Evolutionary conservation across 2,329 filamentous ascomycete genomes (phyloP), one percentile per base, ranked within the genome.

Genomic region (Raffaelea arxii): DNA sequence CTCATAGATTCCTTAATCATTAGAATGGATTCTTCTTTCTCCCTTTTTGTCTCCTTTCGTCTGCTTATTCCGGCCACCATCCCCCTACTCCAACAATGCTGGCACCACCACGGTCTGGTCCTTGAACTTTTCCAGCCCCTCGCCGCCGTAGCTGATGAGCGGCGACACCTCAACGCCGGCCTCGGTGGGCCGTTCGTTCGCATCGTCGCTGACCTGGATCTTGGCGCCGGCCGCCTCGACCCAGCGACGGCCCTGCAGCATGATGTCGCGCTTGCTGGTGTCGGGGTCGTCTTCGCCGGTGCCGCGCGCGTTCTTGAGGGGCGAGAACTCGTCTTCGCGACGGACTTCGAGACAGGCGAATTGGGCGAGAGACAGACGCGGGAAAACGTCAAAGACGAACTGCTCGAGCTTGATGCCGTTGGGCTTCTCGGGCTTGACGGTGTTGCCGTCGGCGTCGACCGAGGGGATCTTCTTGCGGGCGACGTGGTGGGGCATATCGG

Each of bases 351-450:
- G 84, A 66, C 83, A 94, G 22, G 90, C 92, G 61, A 98, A 98
- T 69, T 94, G 89, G 55, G 82, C 76, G 53, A 98, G 79, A 18
- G 82, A 71, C 44, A 94, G 73, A 72, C 91, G 77, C 51, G 91
- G 90, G 75, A 98, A 98, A 61, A 94, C 92, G 63, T 98, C 92
- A 62, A 98, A 98, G 51, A 98, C 90, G 59, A 97, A 98, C 68
- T 97, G 92, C 75, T 98, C 92, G 35, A 98, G 79, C 75, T 98
- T 98, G 77, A 98, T 90, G 55, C 92, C 92, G 62, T 98, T 98
- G 54, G 92, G 88, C 71, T 89, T 92, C 64, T 89, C 82, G 3
- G 91, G 89, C 76, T 95, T 95, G 65, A 95, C 72, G 1, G 79
- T 78, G 64, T 87, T 82, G 53, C 89, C 90, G 25, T 76, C 83